A percentile compares a stretch with the other conserved stretches of the same genome.
phyloP scores from a whole-genome alignment of 148 eudicot genomes.

The Rhododendron simsii region DNA sequence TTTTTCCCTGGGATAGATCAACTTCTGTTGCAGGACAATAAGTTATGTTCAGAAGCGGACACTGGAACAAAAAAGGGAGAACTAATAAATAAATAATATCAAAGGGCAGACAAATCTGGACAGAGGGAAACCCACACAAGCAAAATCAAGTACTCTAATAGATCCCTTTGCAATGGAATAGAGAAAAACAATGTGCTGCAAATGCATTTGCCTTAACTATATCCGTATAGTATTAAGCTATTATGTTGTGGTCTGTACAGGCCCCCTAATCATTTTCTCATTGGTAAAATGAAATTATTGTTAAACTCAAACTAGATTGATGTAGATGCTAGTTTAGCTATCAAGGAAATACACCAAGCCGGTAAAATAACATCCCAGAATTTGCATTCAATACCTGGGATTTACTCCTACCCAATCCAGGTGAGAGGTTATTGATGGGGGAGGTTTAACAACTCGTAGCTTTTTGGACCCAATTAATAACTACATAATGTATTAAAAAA shows the following conservation, averaged over 20 bases:
- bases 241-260: background rate
- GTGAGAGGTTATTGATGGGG: background rate
- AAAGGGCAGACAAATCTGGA: background rate
- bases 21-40: conserved; percentile 88
- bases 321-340: background rate
- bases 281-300: background rate
- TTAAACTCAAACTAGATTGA: background rate
- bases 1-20: conserved; percentile 63
- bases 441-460: background rate
- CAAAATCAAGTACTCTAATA: background rate
- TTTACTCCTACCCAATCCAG: background rate
- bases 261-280: background rate
- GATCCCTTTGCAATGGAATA: background rate
- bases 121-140: background rate
- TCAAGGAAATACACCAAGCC: background rate
- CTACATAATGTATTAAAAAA: background rate
- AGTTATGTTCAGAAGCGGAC: conserved; percentile 86
- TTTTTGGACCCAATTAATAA: background rate
- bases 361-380: background rate
- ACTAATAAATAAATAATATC: background rate
- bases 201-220: background rate
- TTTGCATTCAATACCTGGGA: background rate
- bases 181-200: background rate
- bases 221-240: background rate
- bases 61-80: conserved; percentile 42